Evolutionary conservation across 164 flowering plant genomes (phyloP), one percentile per base, ranked within the genome.

Genomic region (Chloranthus sessilifolius): DNA sequence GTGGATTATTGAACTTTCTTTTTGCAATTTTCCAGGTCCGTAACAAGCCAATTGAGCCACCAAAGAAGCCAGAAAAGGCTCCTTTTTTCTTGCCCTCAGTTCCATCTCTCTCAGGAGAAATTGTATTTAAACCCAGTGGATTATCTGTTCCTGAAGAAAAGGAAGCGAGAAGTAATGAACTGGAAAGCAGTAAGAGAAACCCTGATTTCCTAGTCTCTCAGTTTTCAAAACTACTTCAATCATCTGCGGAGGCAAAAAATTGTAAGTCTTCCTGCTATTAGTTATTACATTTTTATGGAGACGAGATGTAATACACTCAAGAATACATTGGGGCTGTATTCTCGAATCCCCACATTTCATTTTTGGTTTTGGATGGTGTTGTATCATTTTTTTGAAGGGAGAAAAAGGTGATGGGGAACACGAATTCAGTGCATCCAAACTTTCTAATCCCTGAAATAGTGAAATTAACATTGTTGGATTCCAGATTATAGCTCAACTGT

Each of bases 11-110:
- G n/a, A n/a, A n/a, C 20, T 41, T 39, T 26, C 19, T 38, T 15
- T 49, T 6, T 30, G 1, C 20, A n/a, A 43, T 2, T 57, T 72
- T 36, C 10, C 75, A 88, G 96, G 74, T 61, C 41, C 80, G 99
- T 48, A 94, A 89, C 61, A 89, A 87, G 63, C 99, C 97, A 30
- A 74, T 79, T 47, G 97, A 94, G 63, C 94, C 99, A 30, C 97
- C 99, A 2, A 94, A 89, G 67, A 87, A 87, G 62, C 97, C 97
- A 21, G 94, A 87, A 55, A 80, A 80, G 62, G 87, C 83, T 30
- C 99, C 97, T 33, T 94, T 89, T 61, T 87, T 94, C 69, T 72
- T 89, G 81, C 89, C 97, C n/a, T 73, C 95, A 20, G 60, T 85
- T 46, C 95, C 99, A 24, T 74, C 95, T 40, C 74, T 87, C 28